These are phyloP conservation scores for Penicillium sp. DNA, from an alignment of 2,329 filamentous ascomycete species.

Conservation along the genomic window DNA sequence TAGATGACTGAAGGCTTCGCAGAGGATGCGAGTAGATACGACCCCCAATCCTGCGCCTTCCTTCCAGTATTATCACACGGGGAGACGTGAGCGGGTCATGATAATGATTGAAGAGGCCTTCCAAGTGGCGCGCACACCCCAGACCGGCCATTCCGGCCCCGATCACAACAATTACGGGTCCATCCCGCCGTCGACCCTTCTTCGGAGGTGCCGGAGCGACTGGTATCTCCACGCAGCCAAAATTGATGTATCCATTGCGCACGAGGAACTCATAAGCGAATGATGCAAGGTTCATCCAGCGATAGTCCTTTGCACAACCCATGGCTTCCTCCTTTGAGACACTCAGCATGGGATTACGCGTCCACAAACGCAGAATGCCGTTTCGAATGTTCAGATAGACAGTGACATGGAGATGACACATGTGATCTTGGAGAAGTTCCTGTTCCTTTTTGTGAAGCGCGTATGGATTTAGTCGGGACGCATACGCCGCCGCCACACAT, in stretches of 20 bases:
- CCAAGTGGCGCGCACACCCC: conserved; percentile 81
- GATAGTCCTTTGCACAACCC: conserved; percentile 75
- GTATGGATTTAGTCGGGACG: conserved; percentile 81
- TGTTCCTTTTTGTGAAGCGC: conserved; percentile 80
- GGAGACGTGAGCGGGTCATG: conserved; percentile 56
- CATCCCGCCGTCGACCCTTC: conserved; percentile 40
- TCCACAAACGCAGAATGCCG: conserved; percentile 82
- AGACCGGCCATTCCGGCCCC: conserved; percentile 92
- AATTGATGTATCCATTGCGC: conserved; percentile 90
- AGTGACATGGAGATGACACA: conserved; percentile 82
- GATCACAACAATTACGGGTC: conserved; percentile 72
- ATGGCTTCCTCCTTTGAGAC: conserved; percentile 78
- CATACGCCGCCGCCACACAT: conserved; percentile 79
- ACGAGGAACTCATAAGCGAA: conserved; percentile 89
- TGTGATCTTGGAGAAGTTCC: conserved; percentile 64
- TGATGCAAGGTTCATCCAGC: conserved; percentile 81
- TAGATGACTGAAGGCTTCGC: conserved; percentile 50
- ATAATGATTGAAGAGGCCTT: conserved; percentile 76
- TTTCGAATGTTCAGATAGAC: conserved; percentile 95
- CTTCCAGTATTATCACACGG: conserved; percentile 75
- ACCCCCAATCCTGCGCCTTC: conserved; percentile 75
- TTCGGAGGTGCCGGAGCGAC: conserved; percentile 33
- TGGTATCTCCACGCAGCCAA: conserved; percentile 74
- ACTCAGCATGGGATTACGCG: conserved; percentile 70
- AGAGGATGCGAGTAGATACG: conserved; percentile 79